Evolutionary conservation across 2,329 filamentous ascomycete species (phyloP).

Genomic region (Apiospora kogelbergensis): DNA sequence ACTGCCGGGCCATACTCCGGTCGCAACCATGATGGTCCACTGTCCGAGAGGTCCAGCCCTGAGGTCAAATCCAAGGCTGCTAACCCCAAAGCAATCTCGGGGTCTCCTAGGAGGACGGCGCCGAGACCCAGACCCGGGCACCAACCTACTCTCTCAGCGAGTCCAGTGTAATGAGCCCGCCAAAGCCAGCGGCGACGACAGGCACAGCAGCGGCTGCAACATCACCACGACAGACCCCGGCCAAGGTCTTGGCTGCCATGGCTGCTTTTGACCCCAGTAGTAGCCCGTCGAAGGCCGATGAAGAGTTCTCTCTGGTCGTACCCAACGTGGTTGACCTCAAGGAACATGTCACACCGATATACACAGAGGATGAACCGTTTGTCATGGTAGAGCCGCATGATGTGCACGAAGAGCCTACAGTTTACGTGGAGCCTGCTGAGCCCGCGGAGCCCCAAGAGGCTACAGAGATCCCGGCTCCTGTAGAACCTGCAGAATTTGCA

Average conservation of each 20-base stretch:
- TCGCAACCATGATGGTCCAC: slow-evolving; percentile 48
- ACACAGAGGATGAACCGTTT: slow-evolving; percentile 18
- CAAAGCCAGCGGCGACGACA: slow-evolving; percentile 21
- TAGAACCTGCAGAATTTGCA: not conserved
- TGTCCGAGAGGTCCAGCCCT: slow-evolving; percentile 46
- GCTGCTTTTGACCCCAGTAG: slow-evolving; percentile 22
- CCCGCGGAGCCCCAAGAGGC: not conserved
- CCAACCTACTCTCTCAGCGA: slow-evolving; percentile 49
- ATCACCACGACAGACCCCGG: slow-evolving; percentile 44
- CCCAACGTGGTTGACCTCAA: not conserved
- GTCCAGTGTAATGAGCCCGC: slow-evolving; percentile 48
- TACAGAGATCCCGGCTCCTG: not conserved
- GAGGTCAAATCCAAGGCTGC: slow-evolving; percentile 46
- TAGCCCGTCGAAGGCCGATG: slow-evolving; percentile 50
- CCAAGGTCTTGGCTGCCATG: slow-evolving; percentile 34
- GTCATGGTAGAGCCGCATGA: not conserved
- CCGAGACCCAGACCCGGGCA: slow-evolving; percentile 49
- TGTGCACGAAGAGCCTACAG: not conserved
- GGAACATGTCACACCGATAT: slow-evolving; percentile 14
- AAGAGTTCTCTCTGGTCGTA: slow-evolving; percentile 45
- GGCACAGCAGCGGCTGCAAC: slow-evolving; percentile 12
- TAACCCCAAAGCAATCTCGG: slow-evolving; percentile 51
- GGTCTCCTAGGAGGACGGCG: slow-evolving; percentile 52
- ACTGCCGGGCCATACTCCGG: slow-evolving; percentile 67
- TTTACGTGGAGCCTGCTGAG: not conserved